Evolutionary conservation across 2,329 filamentous ascomycete genomes (phyloP).

Genomic region (Penicillium decumbens): DNA sequence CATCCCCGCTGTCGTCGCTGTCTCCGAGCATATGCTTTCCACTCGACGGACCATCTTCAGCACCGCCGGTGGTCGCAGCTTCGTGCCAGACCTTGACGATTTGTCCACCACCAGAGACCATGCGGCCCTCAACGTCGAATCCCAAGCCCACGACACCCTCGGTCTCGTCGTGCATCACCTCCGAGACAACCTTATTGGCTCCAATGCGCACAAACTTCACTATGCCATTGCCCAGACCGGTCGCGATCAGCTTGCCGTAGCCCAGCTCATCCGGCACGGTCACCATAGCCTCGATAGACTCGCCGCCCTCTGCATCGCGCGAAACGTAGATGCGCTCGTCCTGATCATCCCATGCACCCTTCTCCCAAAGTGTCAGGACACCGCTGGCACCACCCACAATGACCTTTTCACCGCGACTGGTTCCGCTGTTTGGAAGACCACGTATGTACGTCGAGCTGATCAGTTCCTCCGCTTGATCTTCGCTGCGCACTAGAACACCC

Average conservation of each 20-base stretch:
- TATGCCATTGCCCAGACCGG: constrained; percentile 75
- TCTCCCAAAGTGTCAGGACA: constrained; percentile 88
- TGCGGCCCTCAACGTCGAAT: constrained; percentile 77
- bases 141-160: constrained; percentile 77
- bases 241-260: constrained; percentile 61
- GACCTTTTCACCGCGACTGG: constrained; percentile 68
- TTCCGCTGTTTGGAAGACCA: constrained; percentile 63
- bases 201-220: constrained; percentile 73
- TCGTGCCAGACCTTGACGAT: constrained; percentile 88
- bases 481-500: constrained; percentile 80
- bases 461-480: constrained; percentile 92
- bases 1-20: constrained; percentile 38
- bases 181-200: constrained; percentile 64
- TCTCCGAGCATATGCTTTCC: constrained; percentile 41
- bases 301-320: constrained; percentile 57
- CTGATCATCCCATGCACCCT: constrained; percentile 90
- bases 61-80: constrained; percentile 52
- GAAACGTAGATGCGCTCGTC: constrained; percentile 82
- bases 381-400: constrained; percentile 74
- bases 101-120: constrained; percentile 84
- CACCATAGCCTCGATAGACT: constrained; percentile 74
- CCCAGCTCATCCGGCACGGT: constrained; percentile 67
- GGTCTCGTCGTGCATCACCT: constrained; percentile 73
- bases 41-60: constrained; percentile 38
- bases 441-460: constrained; percentile 75